Evolutionary conservation across 106 monocot genomes (phyloP), one percentile per base, ranked within the genome.

Genomic region (Cymbidium sinense): DNA sequence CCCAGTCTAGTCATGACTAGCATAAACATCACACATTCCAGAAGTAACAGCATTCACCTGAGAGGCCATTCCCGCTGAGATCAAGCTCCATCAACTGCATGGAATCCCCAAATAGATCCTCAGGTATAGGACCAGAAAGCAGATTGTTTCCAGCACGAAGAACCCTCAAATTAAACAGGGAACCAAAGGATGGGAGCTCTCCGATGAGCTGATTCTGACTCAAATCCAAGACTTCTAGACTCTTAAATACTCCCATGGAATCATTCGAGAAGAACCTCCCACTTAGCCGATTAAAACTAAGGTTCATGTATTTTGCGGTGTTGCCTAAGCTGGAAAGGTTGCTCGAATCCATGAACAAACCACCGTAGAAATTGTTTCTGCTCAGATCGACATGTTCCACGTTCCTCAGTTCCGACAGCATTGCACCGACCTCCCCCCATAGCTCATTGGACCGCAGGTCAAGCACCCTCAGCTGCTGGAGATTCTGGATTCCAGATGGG

Each of bases 41-140:
- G 13, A 12, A 17, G 21, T 37, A 20, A 71, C 12, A 37, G 41
- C 28, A 78, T 43, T 73, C 87, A 99, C 98, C 98, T 77, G 92
- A 83, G 78, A 99, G 94, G 21, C 83, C 84, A 82, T 99, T 99
- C 64, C 80, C 73, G 79, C 90, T 94, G 73, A 99, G 92, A 83
- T 94, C 98, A 80, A 99, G 79, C 72, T 99, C 91, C 33, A 65
- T 73, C 79, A 92, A 31, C 50, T 79, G 76, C 76, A 87, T 75
- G 50, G 87, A 76, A 50, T 76, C 88, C 30, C 82, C 86, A 39
- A 99, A 61, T 18, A 99, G 81, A 51, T 74, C 83, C 30, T 79
- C 81, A 3, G 91, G 94, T 52, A 99, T 47, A 70, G 77, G 30
- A 28, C 96, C 96, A 41, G 36, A 83, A 13, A 98, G 70, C 67